Evolutionary conservation across 306 rosid genomes (phyloP), one percentile per base, ranked within the genome.

Genomic region (Pterocarpus macrocarpus): DNA sequence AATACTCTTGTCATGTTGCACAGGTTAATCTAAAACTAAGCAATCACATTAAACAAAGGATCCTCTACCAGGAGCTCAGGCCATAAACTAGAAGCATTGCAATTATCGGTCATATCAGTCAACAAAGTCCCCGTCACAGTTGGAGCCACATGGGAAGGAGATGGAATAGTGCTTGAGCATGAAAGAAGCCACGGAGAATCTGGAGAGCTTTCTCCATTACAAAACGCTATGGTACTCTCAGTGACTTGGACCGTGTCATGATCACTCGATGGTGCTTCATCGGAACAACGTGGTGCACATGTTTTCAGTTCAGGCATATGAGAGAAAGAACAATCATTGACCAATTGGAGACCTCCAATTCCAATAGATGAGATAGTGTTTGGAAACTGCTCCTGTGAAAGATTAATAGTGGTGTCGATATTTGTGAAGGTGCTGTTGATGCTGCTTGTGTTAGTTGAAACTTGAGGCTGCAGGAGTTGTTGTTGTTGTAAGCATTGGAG

Each of bases 41-140:
- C 36, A 72, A 87, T 82, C 71, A 84, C 85, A 69, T 68, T 84
- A 82, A 89, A 91, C 53, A 90, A 85, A 58, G 90, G 81, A 69
- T 93, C 93, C 12, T 93, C 92, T 12, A 90, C 81, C 65, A 93
- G 57, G 28, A 91, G 76, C 41, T 90, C 97, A 15, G 93, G 87
- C 94, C 94, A 93, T 55, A 80, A 76, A 5, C 85, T 81, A 49
- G 91, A 87, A 65, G 77, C 76, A 72, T 84, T 84, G 71, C 92
- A 87, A 61, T 78, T 83, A 67, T 87, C 89, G 1, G 74, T 84
- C 53, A 78, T 61, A 56, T 75, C 83, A 73, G 79, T 70, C 69
- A 77, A 39, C 34, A 78, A 71, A 69, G 58, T 28, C 63, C 83
- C 83, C 0, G 73, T 32, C 64, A 28, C 14, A 32, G 82, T 30